Evolutionary conservation across 2,329 filamentous ascomycete genomes (phyloP).

Genomic region (Penicillium palitans): DNA sequence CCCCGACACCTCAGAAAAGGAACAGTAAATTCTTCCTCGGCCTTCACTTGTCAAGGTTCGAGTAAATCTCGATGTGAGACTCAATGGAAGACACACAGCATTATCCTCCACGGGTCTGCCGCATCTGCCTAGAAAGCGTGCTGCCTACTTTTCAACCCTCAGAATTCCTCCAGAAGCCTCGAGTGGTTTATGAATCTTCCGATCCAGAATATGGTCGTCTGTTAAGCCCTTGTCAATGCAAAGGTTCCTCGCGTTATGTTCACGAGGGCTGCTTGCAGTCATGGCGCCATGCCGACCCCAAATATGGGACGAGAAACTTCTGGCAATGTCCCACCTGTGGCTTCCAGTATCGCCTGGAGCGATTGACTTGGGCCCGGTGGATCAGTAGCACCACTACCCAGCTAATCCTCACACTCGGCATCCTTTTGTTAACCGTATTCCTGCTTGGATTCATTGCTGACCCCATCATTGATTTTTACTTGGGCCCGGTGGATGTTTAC

Average conservation of each 20-base stretch:
- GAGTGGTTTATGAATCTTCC: slow-evolving; percentile 70
- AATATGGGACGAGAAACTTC: slow-evolving; percentile 66
- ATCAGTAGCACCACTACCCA: slow-evolving; percentile 68
- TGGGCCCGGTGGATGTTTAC: slow-evolving; percentile 71
- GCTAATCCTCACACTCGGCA: slow-evolving; percentile 66
- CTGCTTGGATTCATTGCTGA: slow-evolving; percentile 87
- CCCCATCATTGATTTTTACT: slow-evolving; percentile 84
- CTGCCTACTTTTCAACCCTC: slow-evolving; percentile 61
- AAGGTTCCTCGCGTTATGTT: slow-evolving; percentile 88
- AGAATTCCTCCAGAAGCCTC: slow-evolving; percentile 57
- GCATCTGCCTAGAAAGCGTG: slow-evolving; percentile 81
- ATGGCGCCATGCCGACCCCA: slow-evolving; percentile 75
- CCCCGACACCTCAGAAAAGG: slow-evolving; percentile 17
- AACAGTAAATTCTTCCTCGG: slow-evolving; percentile 14
- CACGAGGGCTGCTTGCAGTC: slow-evolving; percentile 84
- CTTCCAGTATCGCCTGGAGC: slow-evolving; percentile 76
- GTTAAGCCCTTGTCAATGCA: slow-evolving; percentile 88
- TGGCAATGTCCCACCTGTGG: slow-evolving; percentile 87
- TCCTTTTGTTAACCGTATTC: slow-evolving; percentile 74
- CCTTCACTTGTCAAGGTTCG: slow-evolving; percentile 2
- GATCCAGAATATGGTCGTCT: slow-evolving; percentile 73
- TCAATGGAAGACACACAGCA: slow-evolving; percentile 42
- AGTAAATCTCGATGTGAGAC: slow-evolving; percentile 9
- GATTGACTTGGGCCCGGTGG: slow-evolving; percentile 72
- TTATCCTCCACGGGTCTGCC: slow-evolving; percentile 74